Evolutionary conservation across 2,329 filamentous ascomycete genomes (phyloP).

Genomic region (Aurifilum marmelostoma): DNA sequence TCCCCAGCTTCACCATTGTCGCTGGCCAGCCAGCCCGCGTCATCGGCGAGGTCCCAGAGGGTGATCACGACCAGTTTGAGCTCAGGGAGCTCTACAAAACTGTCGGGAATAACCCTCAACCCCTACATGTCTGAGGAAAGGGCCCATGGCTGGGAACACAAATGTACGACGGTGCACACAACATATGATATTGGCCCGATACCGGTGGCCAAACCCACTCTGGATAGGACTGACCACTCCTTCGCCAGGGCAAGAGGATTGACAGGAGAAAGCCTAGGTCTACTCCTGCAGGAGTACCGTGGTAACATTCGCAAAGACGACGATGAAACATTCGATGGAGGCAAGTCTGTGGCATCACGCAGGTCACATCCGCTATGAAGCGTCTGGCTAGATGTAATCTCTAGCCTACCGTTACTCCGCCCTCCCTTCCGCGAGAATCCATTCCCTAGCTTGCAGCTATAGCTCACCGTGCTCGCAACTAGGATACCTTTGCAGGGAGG

Average conservation of each 20-base stretch:
- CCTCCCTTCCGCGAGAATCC: neutral
- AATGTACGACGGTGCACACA: neutral
- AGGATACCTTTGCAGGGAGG: neutral
- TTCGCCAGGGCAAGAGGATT: neutral
- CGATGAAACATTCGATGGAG: neutral
- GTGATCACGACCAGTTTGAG: slow-evolving; percentile 67
- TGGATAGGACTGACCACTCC: neutral
- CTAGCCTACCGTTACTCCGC: neutral
- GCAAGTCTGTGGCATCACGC: neutral
- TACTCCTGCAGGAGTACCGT: neutral
- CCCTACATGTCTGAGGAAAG: slow-evolving; percentile 39
- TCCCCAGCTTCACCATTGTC: slow-evolving; percentile 91
- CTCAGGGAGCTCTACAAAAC: slow-evolving; percentile 66
- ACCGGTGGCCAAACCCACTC: neutral
- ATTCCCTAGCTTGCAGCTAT: neutral
- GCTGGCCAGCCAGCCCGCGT: slow-evolving; percentile 79
- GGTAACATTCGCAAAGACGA: neutral
- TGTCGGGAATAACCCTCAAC: slow-evolving; percentile 60
- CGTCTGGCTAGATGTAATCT: neutral
- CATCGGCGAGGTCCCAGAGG: slow-evolving; percentile 79
- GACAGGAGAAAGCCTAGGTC: neutral
- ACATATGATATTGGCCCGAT: neutral
- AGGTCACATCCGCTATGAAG: neutral
- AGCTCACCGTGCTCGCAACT: neutral
- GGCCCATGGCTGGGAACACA: no score